Conservation (phyloP, 768 basidiomycete genomes). For the Serendipita sp. region DNA sequence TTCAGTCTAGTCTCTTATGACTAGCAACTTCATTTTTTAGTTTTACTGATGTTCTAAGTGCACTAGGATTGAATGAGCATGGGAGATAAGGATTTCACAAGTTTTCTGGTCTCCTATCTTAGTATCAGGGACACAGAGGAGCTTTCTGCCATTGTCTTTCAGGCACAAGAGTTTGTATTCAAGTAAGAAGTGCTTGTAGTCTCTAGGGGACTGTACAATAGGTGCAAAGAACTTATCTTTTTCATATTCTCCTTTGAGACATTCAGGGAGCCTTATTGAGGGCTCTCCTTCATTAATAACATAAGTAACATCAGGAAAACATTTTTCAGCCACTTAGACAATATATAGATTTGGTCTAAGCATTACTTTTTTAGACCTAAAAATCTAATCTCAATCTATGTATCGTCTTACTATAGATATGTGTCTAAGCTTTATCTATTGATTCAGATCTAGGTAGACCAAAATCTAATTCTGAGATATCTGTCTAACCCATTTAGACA, state of each 20-base stretch:
- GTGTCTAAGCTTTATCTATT: too few species aligned
- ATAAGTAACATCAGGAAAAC: not conserved
- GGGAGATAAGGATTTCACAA: slow-evolving; percentile 7
- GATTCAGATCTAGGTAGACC: too few species aligned
- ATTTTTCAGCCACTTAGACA: too few species aligned
- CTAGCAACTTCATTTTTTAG: too few species aligned
- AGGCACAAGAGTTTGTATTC: slow-evolving; percentile 3
- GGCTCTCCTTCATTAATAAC: not conserved
- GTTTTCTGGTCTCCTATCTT: not conserved
- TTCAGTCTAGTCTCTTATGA: too few species aligned
- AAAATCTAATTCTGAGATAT: too few species aligned
- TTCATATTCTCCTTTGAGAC: not conserved
- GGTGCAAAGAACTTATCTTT: slow-evolving; percentile 3
- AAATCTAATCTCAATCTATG: too few species aligned
- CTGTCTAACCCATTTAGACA: too few species aligned
- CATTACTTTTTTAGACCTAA: too few species aligned
- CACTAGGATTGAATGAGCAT: slow-evolving; percentile 3
- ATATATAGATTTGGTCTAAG: too few species aligned
- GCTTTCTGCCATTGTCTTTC: not conserved
- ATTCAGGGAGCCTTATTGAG: not conserved
- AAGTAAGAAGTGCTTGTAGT: not conserved
- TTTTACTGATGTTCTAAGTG: not conserved
- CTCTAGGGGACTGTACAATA: not conserved
- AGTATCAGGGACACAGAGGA: slow-evolving; percentile 7
- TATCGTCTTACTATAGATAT: too few species aligned